Percentiles rank a stretch among this genome's conserved stretches.
phyloP scores from a whole-genome alignment of 257 asterid genomes.

The Apocynum venetum region DNA sequence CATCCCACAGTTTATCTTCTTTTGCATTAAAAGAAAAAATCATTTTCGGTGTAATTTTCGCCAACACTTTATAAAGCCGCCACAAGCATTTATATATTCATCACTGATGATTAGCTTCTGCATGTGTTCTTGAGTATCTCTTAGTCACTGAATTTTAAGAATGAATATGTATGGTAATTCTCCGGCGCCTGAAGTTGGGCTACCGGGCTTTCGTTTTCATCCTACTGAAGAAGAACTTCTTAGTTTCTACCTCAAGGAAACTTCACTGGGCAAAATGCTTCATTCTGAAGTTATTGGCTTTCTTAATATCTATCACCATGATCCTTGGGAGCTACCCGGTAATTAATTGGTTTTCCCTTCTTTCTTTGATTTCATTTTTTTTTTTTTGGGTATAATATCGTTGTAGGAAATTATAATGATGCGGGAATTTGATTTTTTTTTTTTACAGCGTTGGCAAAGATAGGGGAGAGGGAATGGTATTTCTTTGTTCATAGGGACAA shows the following conservation, averaged over 20 bases:
- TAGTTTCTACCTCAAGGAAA: constrained; percentile 52
- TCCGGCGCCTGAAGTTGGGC: constrained; percentile 16
- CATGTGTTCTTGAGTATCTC: no score
- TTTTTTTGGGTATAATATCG: no score
- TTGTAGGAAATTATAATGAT: no score
- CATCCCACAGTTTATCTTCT: background rate
- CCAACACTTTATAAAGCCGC: no score
- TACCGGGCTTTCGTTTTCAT: constrained; percentile 81
- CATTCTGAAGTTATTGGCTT: constrained; percentile 52
- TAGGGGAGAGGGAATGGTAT: constrained; percentile 79
- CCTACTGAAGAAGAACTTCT: constrained; percentile 79
- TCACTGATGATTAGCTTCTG: no score
- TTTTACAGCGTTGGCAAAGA: constrained; percentile 53
- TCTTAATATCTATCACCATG: constrained; percentile 58
- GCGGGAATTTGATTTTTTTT: background rate
- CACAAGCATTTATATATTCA: no score
- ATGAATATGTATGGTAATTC: constrained; percentile 1
- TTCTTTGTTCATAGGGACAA: constrained; percentile 66
- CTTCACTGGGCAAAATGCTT: constrained; percentile 36
- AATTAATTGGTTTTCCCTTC: background rate
- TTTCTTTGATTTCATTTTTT: background rate
- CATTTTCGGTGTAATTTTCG: no score
- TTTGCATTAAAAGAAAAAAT: no score
- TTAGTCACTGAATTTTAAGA: no score
- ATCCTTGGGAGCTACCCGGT: constrained; percentile 79